Evolutionary conservation across 1,284 basidiomycete genomes (phyloP).

Genomic region (Puccinia horiana): DNA sequence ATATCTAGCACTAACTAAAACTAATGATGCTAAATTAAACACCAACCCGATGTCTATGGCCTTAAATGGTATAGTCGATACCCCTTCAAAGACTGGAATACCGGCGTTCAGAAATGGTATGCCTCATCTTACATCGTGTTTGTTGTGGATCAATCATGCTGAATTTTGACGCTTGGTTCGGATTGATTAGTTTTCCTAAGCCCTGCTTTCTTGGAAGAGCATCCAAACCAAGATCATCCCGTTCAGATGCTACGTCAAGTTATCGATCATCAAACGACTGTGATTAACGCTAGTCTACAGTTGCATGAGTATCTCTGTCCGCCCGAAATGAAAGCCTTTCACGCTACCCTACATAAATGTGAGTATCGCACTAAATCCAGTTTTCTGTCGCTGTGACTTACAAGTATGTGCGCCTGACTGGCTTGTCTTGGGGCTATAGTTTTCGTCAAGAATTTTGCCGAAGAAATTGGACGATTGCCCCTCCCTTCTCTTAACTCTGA

Average conservation of each 20-base stretch:
- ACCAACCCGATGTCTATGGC: conserved; percentile 85
- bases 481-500: conserved; percentile 49
- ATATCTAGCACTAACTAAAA: conserved; percentile 76
- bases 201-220: conserved; percentile 68
- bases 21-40: conserved; percentile 67
- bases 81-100: conserved; percentile 74
- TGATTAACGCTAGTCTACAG: conserved; percentile 78
- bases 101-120: conserved; percentile 68
- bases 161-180: conserved; percentile 34
- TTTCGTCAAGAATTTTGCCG: conserved; percentile 83
- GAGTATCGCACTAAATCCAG: neutral
- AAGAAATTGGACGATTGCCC: conserved; percentile 68
- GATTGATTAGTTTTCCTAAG: conserved; percentile 68
- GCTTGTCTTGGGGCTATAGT: conserved; percentile 58
- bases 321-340: conserved; percentile 83
- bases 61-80: conserved; percentile 82
- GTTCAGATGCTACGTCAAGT: conserved; percentile 71
- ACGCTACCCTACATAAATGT: conserved; percentile 75
- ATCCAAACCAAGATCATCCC: conserved; percentile 71
- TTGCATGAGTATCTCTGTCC: conserved; percentile 80
- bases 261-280: conserved; percentile 78
- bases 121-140: neutral
- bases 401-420: neutral
- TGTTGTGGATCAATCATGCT: neutral
- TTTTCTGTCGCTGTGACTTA: neutral